Evolutionary conservation across 2,329 filamentous ascomycete genomes (phyloP).

Genomic region (Stagonosporopsis chrysanthemi): DNA sequence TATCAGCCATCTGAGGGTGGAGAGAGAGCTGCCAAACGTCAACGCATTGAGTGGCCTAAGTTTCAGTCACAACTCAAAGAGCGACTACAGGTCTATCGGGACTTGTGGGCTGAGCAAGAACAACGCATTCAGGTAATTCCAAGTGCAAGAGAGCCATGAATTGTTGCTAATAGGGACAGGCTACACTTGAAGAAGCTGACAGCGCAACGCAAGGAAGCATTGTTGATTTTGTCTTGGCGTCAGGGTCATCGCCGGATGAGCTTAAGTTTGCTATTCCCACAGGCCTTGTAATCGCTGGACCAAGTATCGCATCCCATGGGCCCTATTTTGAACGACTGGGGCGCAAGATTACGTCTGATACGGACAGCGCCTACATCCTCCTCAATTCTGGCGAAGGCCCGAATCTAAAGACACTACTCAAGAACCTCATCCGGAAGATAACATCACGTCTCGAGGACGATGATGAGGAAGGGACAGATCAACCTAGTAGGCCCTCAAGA

Average conservation of each 20-base stretch:
- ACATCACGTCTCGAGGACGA: conserved; percentile 66
- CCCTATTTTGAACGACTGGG: conserved; percentile 76
- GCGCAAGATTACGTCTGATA: conserved; percentile 50
- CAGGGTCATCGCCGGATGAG: conserved; percentile 29
- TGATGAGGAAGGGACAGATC: conserved; percentile 51
- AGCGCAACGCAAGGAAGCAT: conserved; percentile 50
- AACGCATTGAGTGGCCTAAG: conserved; percentile 43
- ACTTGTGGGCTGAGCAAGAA: conserved; percentile 71
- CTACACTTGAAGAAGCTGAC: conserved; percentile 51
- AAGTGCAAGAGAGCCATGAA: not conserved
- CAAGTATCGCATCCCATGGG: conserved; percentile 78
- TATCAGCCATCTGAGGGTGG: conserved; percentile 50
- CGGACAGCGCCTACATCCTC: conserved; percentile 64
- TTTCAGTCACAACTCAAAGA: conserved; percentile 45
- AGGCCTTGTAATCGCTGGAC: conserved; percentile 77
- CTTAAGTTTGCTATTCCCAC: conserved; percentile 65
- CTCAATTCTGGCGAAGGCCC: conserved; percentile 74
- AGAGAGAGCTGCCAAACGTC: conserved; percentile 52
- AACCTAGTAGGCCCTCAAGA: conserved; percentile 24
- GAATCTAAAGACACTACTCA: conserved; percentile 76
- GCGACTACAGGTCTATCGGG: conserved; percentile 67
- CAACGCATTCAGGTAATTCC: conserved; percentile 65
- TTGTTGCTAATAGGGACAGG: conserved; percentile 34
- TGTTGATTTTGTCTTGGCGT: conserved; percentile 48
- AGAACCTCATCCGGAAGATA: conserved; percentile 74